Evolutionary conservation across 495 filamentous ascomycete genomes (phyloP), one percentile per base, ranked within the genome.

Genomic region (Talaromyces ruber): DNA sequence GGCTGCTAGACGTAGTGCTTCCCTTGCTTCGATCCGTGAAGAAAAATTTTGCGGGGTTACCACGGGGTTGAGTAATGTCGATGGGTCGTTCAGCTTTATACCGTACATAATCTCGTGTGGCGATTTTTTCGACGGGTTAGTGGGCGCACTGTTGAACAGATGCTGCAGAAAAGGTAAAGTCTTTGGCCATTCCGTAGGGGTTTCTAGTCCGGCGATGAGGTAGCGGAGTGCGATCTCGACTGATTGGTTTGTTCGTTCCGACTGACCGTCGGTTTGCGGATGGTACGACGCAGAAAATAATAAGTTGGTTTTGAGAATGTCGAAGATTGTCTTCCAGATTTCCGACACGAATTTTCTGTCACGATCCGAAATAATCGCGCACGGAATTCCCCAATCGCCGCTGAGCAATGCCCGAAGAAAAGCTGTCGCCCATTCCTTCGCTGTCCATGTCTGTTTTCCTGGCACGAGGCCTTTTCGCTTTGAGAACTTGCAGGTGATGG

Each of bases 241-340:
- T 12, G 39, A 14, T 9, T 45, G 39, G n/a, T 45, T 45, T 4
- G 39, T 45, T 3, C 39, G 39, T 12, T 71, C 58, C 7, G 58
- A 63, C 22, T 60, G 30, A 11, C 62, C 62, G 21, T 70, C 67
- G 0, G 62, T 64, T 47, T 69, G 64, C 1, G 62, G 61, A 54
- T 71, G 64, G 32, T 63, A 66, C 0, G 61, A 51, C 3, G 64
- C 66, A 0, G 62, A 22, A n/a, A 21, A 61, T 1, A 52, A 26
- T 4, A 61, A 16, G 4, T 54, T 34, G 3, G 45, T 26, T 0
- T 24, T 30, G 3, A 61, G 43, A 2, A 4, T 39, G 5, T 29
- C 26, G 37, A 30, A 66, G 53, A 62, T 65, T 0, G 45, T 47
- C 65, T 18, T 63, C 68, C 26, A 61, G 3, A 61, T 6, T 9